Base-by-base conservation (phyloP, 148 eudicot species). In the Spergularia bocconei region DNA sequence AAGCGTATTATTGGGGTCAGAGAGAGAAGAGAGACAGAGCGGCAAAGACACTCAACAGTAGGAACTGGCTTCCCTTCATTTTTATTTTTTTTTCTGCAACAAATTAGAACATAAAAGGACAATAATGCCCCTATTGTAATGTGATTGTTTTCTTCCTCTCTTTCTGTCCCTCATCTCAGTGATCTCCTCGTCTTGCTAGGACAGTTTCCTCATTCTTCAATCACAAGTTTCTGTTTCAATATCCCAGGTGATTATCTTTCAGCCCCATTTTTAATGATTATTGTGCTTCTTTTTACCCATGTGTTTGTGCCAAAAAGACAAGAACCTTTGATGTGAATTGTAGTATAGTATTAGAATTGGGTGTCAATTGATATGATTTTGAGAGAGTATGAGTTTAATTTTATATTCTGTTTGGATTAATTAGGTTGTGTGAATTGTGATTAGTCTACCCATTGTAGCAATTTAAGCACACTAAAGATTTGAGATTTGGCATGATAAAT, bases 171-270 rank as follows among this genome's bases (percentile, higher is more conserved):
- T 29, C 36, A 29, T 29, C 36, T 29, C 36, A 29, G 36, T 29
- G 36, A 29, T 29, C 36, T 29, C 36, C 36, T 29, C 36, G 36
- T 29, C 36, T 29, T 29, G 3, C 33, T 29, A 1, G 33, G 33
- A 29, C 33, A 29, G 33, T 29, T 29, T 29, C 36, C 29, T 21
- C 57, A 19, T 67, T 72, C 36, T 29, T 29, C 36, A 0, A 29
- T 19, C 72, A 67, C 44, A 29, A 51, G 15, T 3, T 63, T 41
- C 14, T 61, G 57, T 25, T 55, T 25, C 71, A 63, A n/a, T 51
- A 51, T 74, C 67, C 23, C 67, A 75, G 82, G 82, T 80, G 16
- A 63, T 70, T 63, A 55, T 62, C 47, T 51, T 39, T 4, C 36
- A 55, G 47, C 17, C 69, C 21, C 25, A n/a, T 36, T 6, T 55